A percentile compares a stretch with the other conserved stretches of the same genome.
Conservation (phyloP, 257 asterid genomes). For the Galeopsis tetrahit region DNA sequence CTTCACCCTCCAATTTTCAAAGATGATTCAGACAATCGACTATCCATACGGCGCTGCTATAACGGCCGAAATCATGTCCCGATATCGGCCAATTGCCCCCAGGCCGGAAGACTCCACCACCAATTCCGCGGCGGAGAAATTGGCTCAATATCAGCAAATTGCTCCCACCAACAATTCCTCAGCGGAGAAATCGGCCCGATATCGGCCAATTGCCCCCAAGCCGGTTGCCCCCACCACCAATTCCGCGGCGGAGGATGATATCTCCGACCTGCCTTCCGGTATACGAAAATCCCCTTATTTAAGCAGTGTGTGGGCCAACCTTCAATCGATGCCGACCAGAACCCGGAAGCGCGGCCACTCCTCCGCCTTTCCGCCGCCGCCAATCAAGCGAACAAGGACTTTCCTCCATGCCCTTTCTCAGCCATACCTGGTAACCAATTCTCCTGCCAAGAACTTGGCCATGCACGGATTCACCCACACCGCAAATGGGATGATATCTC, state of each 20-base stretch:
- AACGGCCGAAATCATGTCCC: slow-evolving; percentile 91
- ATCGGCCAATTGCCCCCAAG: slow-evolving; percentile 92
- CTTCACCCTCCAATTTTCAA: background rate
- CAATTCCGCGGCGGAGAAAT: slow-evolving; percentile 52
- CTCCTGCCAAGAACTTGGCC: slow-evolving; percentile 37
- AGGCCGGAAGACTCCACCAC: slow-evolving; percentile 55
- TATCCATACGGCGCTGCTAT: slow-evolving; percentile 59
- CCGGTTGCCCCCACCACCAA: slow-evolving; percentile 54
- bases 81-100: slow-evolving; percentile 61
- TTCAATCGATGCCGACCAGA: slow-evolving; percentile 87
- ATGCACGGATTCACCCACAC: slow-evolving; percentile 49
- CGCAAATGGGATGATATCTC: slow-evolving; percentile 28
- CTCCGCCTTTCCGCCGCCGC: slow-evolving; percentile 64
- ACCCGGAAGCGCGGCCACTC: slow-evolving; percentile 83
- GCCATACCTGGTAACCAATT: slow-evolving; percentile 32
- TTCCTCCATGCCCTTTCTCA: slow-evolving; percentile 50
- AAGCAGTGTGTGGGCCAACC: slow-evolving; percentile 76
- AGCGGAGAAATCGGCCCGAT: slow-evolving; percentile 78
- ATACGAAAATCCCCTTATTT: slow-evolving; percentile 12
- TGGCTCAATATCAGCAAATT: no score
- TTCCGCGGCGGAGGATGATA: slow-evolving; percentile 28
- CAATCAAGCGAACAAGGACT: slow-evolving; percentile 50
- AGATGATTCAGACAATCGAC: slow-evolving; percentile 71
- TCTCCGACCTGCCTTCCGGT: background rate
- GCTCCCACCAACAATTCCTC: slow-evolving; percentile 52